Base-by-base conservation (phyloP, 352 stramenopile species). In the Phytophthora lateralis region DNA sequence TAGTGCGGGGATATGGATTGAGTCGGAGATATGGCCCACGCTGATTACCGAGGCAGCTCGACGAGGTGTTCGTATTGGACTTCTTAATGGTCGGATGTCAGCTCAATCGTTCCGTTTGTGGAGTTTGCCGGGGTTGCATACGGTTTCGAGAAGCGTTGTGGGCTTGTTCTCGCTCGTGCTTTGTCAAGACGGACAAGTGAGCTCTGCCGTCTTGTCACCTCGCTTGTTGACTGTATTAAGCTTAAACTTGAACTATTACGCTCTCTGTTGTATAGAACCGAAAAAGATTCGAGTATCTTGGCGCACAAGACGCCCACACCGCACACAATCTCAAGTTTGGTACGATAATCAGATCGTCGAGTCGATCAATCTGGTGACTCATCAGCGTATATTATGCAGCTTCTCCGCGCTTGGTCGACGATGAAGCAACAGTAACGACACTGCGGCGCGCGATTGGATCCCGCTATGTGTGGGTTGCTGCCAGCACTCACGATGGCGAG, bases 11-110 rank as follows among this genome's bases (percentile, higher is more conserved):
- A 63, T 93, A 20, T 93, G 80, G 82, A 74, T 91, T 48, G 85
- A 93, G 64, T 93, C 85, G 18, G 85, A 93, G 63, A 63, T 93
- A n/a, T 93, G 85, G 85, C 85, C 82, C 5, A 90, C 77, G 20
- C 57, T 93, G 21, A 82, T 93, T 15, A 55, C 60, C 11, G 81
- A 90, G 66, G 78, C 78, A 9, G 24, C 65, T 3, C 67, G 56
- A 37, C 69, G 79, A 43, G 54, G 72, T 59, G 78, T 91, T 46
- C 71, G 48, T 43, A 78, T 93, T 45, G 84, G 76, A 4, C 20
- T 93, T 26, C 20, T 93, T 15, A 93, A 91, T 55, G 84, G 73
- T 7, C 75, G 84, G 24, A 80, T 93, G 52, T 91, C 81, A 15
- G 12, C 61, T 17, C 64, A 68, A 1, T 93, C 84, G 29, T 69